Conservation (phyloP, 2,329 filamentous ascomycete species). For the Diaporthe sp. region DNA sequence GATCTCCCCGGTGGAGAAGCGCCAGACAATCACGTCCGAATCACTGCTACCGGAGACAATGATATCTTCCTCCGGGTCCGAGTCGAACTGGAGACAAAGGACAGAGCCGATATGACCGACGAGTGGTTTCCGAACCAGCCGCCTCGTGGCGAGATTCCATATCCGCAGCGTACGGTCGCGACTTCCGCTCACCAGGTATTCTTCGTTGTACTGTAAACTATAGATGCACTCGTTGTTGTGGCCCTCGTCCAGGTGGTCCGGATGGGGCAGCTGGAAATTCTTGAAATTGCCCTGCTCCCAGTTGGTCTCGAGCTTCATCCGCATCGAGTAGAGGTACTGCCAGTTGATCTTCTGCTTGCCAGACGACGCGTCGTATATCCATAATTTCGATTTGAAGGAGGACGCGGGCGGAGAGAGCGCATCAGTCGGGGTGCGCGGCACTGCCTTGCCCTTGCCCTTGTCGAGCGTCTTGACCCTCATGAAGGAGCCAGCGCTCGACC, state of each 20-base stretch:
- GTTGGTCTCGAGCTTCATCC: slow-evolving; percentile 86
- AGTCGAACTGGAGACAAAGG: slow-evolving; percentile 94
- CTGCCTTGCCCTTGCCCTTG: slow-evolving; percentile 53
- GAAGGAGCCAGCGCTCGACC: slow-evolving; percentile 48
- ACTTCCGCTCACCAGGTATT: slow-evolving; percentile 93
- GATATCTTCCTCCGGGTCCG: slow-evolving; percentile 86
- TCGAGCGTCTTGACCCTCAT: slow-evolving; percentile 46
- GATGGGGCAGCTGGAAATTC: slow-evolving; percentile 93
- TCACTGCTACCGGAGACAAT: slow-evolving; percentile 98
- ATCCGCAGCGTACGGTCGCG: slow-evolving; percentile 89
- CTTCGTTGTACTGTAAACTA: slow-evolving; percentile 88
- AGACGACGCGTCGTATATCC: slow-evolving; percentile 63
- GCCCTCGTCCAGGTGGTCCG: slow-evolving; percentile 82
- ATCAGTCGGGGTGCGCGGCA: slow-evolving; percentile 32
- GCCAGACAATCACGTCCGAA: slow-evolving; percentile 90
- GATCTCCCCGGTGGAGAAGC: slow-evolving; percentile 89
- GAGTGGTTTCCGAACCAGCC: slow-evolving; percentile 81
- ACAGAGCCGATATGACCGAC: slow-evolving; percentile 87
- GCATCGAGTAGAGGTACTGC: slow-evolving; percentile 93
- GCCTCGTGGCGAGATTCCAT: slow-evolving; percentile 88
- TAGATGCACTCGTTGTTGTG: slow-evolving; percentile 91
- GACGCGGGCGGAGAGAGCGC: slow-evolving; percentile 16
- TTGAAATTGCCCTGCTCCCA: slow-evolving; percentile 87
- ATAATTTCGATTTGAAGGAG: slow-evolving; percentile 59
- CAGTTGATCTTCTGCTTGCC: slow-evolving; percentile 81